A percentile compares a stretch with the other conserved stretches of the same genome.
These are phyloP conservation scores for Amanita jacksonii DNA, from an alignment of 768 basidiomycete species.

Conservation along the genomic window DNA sequence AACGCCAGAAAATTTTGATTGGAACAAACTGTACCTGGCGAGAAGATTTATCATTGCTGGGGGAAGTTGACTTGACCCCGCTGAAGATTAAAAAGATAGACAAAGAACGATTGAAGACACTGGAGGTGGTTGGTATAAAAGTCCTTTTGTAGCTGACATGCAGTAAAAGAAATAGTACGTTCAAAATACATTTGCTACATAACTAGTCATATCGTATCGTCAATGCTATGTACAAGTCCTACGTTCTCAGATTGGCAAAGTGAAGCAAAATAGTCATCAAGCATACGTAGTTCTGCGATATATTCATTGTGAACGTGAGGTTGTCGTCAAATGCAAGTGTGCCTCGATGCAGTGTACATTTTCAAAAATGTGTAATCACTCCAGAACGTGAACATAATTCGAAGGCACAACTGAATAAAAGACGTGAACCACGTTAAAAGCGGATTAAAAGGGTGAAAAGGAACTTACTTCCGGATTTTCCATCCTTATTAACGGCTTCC, in stretches of 20 bases:
- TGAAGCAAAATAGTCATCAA: too few relatives aligned
- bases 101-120: not conserved
- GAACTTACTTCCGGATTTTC: conserved; percentile 53
- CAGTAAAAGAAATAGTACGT: too few relatives aligned
- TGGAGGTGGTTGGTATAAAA: not conserved
- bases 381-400: conserved; percentile 25
- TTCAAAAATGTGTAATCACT: too few relatives aligned
- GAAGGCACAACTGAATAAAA: conserved; percentile 26
- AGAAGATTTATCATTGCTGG: not conserved
- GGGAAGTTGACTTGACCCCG: not conserved
- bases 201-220: too few relatives aligned
- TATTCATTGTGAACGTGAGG: too few relatives aligned
- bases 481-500: conserved; percentile 64
- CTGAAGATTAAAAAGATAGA: not conserved
- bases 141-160: too few relatives aligned
- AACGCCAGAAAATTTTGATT: not conserved
- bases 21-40: not conserved
- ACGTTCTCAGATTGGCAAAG: too few relatives aligned
- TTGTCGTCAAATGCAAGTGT: too few relatives aligned
- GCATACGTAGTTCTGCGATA: too few relatives aligned
- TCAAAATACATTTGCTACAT: too few relatives aligned
- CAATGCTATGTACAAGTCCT: too few relatives aligned
- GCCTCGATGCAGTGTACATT: too few relatives aligned
- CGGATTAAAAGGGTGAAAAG: not conserved
- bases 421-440: conserved; percentile 1